Percentiles rank a stretch among this genome's conserved stretches.
phyloP scores from a whole-genome alignment of 2,329 filamentous ascomycete species.

The Calonectria montana region DNA sequence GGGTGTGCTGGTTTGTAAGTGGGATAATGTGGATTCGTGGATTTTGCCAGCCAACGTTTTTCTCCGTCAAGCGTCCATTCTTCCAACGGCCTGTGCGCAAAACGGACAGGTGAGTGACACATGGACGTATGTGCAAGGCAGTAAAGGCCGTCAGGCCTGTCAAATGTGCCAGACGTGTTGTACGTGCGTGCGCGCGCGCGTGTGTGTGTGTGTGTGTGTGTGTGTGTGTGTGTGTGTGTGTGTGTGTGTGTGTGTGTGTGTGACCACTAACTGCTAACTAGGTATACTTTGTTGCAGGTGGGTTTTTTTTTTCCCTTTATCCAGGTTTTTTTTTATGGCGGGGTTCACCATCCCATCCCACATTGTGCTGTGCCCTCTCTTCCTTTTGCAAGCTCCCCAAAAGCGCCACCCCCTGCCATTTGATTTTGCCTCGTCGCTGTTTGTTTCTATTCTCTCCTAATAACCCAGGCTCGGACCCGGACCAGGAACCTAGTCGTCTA shows the following conservation, averaged over 20 bases:
- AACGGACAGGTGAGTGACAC: neutral
- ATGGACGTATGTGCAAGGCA: neutral
- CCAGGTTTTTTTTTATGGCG: slow-evolving; percentile 9
- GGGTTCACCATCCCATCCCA: slow-evolving; percentile 11
- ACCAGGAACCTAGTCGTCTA: slow-evolving; percentile 27
- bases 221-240: neutral
- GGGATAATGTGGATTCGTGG: slow-evolving; percentile 1
- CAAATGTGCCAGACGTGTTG: slow-evolving; percentile 7
- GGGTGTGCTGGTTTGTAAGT: slow-evolving; percentile 8
- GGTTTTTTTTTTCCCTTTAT: slow-evolving; percentile 3
- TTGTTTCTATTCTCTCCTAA: slow-evolving; percentile 19
- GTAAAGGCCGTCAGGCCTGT: neutral
- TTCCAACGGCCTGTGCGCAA: slow-evolving; percentile 7
- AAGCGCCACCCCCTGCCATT: slow-evolving; percentile 17
- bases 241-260: neutral
- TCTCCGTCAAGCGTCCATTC: neutral
- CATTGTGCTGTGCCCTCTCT: slow-evolving; percentile 10
- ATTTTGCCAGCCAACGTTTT: slow-evolving; percentile 6
- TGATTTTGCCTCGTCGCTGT: slow-evolving; percentile 25
- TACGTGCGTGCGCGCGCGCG: neutral
- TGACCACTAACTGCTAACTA: neutral
- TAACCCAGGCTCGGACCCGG: neutral
- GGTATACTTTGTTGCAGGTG: slow-evolving; percentile 1
- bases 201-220: too few relatives aligned
- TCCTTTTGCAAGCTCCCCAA: slow-evolving; percentile 6